phyloP scores from a whole-genome alignment of 2,329 filamentous ascomycete species.

The Sordariomycetes sp. region DNA sequence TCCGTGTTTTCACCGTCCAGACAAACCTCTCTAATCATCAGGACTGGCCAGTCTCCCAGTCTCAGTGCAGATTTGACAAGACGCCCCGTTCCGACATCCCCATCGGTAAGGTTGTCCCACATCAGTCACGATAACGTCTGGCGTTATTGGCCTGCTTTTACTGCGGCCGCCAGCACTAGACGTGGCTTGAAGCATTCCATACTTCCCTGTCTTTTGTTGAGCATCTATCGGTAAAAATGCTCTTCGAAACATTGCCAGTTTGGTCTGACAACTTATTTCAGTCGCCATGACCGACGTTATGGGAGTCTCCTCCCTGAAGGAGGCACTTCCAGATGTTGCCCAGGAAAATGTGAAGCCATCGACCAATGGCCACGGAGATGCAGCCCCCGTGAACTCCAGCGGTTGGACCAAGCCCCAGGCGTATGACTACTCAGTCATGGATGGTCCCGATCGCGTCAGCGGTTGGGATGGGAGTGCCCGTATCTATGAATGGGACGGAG shows the following conservation, averaged over 20 bases:
- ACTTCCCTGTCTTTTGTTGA: not conserved
- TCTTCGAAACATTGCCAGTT: not conserved
- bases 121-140: too few relatives aligned
- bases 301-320: slow-evolving; percentile 7
- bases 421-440: slow-evolving; percentile 30
- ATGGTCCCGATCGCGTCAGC: slow-evolving; percentile 7
- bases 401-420: slow-evolving; percentile 31
- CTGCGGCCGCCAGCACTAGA: too few relatives aligned
- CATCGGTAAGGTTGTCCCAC: too few relatives aligned
- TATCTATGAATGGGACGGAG: slow-evolving; percentile 74
- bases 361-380: not conserved
- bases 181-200: not conserved
- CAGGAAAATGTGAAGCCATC: not conserved
- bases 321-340: not conserved
- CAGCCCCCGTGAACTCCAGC: not conserved
- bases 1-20: too few relatives aligned
- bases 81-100: too few relatives aligned
- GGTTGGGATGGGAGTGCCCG: slow-evolving; percentile 41
- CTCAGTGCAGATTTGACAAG: too few relatives aligned
- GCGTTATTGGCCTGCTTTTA: too few relatives aligned
- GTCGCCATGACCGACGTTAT: not conserved
- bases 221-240: too few relatives aligned
- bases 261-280: not conserved
- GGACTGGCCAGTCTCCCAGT: too few relatives aligned
- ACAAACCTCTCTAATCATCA: too few relatives aligned